Evolutionary conservation across 305 asterid species (phyloP), one percentile per base, ranked within the genome.

Genomic region (Fraxinus baroniana): DNA sequence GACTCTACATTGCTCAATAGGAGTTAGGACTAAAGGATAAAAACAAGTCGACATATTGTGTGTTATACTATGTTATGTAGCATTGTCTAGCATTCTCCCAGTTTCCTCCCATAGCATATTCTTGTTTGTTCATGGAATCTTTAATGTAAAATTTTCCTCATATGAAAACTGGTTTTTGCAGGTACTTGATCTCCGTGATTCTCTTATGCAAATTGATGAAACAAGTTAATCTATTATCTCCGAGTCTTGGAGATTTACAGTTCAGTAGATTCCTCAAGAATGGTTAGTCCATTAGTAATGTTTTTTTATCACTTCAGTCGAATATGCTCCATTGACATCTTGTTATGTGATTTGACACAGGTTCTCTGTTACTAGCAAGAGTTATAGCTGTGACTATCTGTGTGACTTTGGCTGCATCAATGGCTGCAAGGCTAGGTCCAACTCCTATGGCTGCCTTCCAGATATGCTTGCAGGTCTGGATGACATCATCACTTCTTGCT

Each of bases 371-470:
- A 78, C 87, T 93, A 15, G 83, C 89, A 88, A 92, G 97, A 86
- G 97, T 93, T 32, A 89, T 93, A 79, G 97, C 97, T 0, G 95
- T 91, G 81, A 94, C 97, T 7, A 92, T 91, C 83, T 94, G 98
- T 30, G 95, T 94, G 57, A 94, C 98, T 1, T 87, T 94, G 5
- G 88, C 97, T 78, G 96, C 98, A 80, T 94, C 98, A n/a, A 41
- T 89, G 87, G 97, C 97, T 46, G 98, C 97, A 12, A 85, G 95
- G 64, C 89, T 88, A 30, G 98, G 98, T 71, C 33, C 97, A 12
- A 92, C 88, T 3, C 83, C 91, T 77, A 93, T 94, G 98, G 98
- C 98, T 77, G 97, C 98, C 4, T 94, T 94, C 82, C 97, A 94
- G 81, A 92, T 94, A 79, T 94, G 97, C 89, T 84, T 93, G 89